These are phyloP conservation scores for Penicillium sp. DNA, from an alignment of 2,329 filamentous ascomycete species.

Conservation along the genomic window DNA sequence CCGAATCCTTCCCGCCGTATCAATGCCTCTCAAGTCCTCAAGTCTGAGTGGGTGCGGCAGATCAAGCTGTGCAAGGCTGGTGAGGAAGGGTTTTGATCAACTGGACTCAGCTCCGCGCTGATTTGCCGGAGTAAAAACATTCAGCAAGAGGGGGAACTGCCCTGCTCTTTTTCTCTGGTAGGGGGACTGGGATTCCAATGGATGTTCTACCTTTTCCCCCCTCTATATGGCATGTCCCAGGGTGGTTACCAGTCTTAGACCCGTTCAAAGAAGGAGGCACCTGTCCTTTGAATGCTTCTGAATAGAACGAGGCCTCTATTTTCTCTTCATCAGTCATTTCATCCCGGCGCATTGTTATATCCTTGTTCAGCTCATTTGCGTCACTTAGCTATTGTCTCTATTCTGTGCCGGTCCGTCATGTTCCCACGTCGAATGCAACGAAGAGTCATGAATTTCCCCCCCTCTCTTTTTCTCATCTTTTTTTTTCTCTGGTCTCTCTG, in stretches of 20 bases:
- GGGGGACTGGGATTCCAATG: conserved; percentile 1
- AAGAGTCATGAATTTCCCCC: conserved; percentile 37
- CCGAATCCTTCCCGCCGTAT: conserved; percentile 90
- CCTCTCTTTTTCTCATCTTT: conserved; percentile 3
- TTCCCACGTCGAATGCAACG: conserved; percentile 39
- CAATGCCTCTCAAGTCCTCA: conserved; percentile 92
- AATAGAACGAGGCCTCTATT: conserved; percentile 20
- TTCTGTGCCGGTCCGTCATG: conserved; percentile 27
- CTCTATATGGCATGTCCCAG: conserved; percentile 9
- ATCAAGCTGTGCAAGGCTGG: conserved; percentile 96
- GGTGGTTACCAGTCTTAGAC: conserved; percentile 18
- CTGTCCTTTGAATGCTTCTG: conserved; percentile 20
- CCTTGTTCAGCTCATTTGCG: conserved; percentile 16
- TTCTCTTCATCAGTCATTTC: conserved; percentile 7
- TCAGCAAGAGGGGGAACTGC: too few species aligned
- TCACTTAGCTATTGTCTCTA: conserved; percentile 26
- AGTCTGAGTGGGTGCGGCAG: conserved; percentile 97
- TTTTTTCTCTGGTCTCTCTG: not conserved
- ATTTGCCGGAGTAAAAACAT: too few species aligned
- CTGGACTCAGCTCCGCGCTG: conserved; percentile 1
- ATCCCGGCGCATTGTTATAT: conserved; percentile 19
- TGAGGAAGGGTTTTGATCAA: conserved; percentile 76
- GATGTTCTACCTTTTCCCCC: conserved; percentile 1
- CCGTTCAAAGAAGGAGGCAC: conserved; percentile 14
- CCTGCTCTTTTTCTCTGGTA: conserved; percentile 1